Evolutionary conservation across 805 yeast genomes (phyloP).

Genomic region (Zygotorulaspora florentina): DNA sequence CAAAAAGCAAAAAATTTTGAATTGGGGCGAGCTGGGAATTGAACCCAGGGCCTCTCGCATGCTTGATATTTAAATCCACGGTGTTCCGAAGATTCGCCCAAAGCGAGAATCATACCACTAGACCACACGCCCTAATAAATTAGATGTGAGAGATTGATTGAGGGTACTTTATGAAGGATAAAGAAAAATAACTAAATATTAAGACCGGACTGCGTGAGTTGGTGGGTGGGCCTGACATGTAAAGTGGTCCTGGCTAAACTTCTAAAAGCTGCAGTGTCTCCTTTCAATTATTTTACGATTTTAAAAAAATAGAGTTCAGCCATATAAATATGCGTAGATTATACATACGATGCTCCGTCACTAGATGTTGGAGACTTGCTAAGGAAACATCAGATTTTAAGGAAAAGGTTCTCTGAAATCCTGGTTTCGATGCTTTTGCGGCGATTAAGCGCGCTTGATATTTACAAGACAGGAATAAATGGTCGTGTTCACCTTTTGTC

Average conservation of each 20-base stretch:
- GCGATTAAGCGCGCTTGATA: too few relatives aligned
- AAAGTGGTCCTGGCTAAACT: too few relatives aligned
- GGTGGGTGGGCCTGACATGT: too few relatives aligned
- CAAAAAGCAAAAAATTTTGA: not conserved
- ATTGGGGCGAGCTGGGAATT: slow-evolving; percentile 48
- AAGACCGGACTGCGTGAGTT: too few relatives aligned
- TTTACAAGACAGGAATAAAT: not conserved
- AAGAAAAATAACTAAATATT: too few relatives aligned
- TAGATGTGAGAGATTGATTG: not conserved
- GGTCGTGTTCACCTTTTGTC: slow-evolving; percentile 34
- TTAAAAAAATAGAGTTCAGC: too few relatives aligned
- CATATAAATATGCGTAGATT: too few relatives aligned
- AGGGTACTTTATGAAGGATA: too few relatives aligned
- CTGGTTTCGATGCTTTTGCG: not conserved
- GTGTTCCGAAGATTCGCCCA: slow-evolving; percentile 26
- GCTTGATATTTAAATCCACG: slow-evolving; percentile 17
- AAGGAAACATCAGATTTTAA: too few relatives aligned
- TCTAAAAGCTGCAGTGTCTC: too few relatives aligned
- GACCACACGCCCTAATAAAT: slow-evolving; percentile 36
- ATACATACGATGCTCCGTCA: not conserved
- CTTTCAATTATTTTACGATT: too few relatives aligned
- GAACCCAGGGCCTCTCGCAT: slow-evolving; percentile 63
- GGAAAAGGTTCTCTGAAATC: not conserved
- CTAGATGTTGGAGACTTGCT: not conserved
- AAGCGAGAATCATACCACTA: slow-evolving; percentile 41